Conservation (phyloP, 2,329 filamentous ascomycete genomes). For the Chaetomiaceae sp. region DNA sequence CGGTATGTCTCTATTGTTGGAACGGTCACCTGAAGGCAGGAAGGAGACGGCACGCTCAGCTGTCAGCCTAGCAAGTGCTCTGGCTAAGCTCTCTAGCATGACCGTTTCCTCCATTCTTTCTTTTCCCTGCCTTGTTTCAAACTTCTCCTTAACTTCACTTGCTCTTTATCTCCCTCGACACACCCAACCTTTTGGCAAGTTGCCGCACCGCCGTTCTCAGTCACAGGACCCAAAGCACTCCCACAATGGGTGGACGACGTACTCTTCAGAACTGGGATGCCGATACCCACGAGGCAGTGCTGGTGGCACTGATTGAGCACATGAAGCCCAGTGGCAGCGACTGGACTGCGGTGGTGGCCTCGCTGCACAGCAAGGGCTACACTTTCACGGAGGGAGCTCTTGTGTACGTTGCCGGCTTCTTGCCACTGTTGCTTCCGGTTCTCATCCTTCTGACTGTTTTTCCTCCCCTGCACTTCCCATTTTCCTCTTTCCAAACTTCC, state of each 20-base stretch:
- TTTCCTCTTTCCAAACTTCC: background rate
- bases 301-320: slow-evolving; percentile 36
- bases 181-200: too few relatives aligned
- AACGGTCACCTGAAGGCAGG: too few relatives aligned
- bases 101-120: background rate
- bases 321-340: slow-evolving; percentile 30
- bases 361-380: slow-evolving; percentile 25
- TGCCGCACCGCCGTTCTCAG: too few relatives aligned
- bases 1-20: slow-evolving; percentile 26
- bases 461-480: background rate
- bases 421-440: background rate
- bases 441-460: background rate
- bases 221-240: too few relatives aligned
- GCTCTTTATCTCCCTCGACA: background rate
- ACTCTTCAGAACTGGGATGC: slow-evolving; percentile 33
- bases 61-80: slow-evolving; percentile 1
- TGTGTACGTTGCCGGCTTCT: slow-evolving; percentile 18
- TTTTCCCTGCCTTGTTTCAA: background rate
- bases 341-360: slow-evolving; percentile 24
- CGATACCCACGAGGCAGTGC: slow-evolving; percentile 38
- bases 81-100: background rate
- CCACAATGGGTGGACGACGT: slow-evolving; percentile 11
- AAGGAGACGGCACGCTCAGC: background rate
- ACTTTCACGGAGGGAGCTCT: slow-evolving; percentile 25
- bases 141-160: background rate